Evolutionary conservation across 116 monocot species (phyloP).

Genomic region (Cymodocea nodosa): DNA sequence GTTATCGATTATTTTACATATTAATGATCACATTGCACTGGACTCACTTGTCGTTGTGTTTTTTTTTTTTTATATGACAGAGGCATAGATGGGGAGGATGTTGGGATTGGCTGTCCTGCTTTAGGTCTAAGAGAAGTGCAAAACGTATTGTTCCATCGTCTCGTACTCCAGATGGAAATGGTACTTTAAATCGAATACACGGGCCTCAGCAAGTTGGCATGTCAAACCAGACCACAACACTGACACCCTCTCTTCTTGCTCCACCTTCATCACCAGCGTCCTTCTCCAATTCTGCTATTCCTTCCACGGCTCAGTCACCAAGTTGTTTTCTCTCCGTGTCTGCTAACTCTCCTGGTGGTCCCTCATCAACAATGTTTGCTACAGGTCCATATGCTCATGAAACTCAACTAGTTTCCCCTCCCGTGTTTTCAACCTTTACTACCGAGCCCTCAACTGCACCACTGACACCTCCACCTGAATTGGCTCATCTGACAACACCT

Average conservation of each 20-base stretch:
- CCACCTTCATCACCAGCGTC: constrained; percentile 98
- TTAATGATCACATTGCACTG: no score
- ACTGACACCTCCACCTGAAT: constrained; percentile 88
- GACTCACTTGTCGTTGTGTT: background rate
- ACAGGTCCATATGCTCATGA: constrained; percentile 97
- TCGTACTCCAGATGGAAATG: constrained; percentile 65
- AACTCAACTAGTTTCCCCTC: constrained; percentile 91
- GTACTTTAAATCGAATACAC: constrained; percentile 32
- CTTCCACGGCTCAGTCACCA: constrained; percentile 88
- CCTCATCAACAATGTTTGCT: constrained; percentile 73
- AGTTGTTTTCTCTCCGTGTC: constrained; percentile 77
- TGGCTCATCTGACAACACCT: constrained; percentile 88
- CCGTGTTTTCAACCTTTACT: constrained; percentile 94
- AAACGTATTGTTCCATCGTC: constrained; percentile 90
- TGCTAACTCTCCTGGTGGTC: constrained; percentile 61
- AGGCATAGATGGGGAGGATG: constrained; percentile 71
- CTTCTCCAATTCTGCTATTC: constrained; percentile 84
- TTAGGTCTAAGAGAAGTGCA: constrained; percentile 68
- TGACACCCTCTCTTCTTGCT: constrained; percentile 77
- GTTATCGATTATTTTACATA: no score
- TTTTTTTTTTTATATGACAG: constrained; percentile 16
- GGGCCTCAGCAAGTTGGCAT: constrained; percentile 26
- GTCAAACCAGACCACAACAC: constrained; percentile 43
- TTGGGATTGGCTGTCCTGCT: constrained; percentile 72
- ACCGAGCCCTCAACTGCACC: constrained; percentile 99